phyloP scores from a whole-genome alignment of 2,329 filamentous ascomycete genomes.

The Hypoxylon sp. region DNA sequence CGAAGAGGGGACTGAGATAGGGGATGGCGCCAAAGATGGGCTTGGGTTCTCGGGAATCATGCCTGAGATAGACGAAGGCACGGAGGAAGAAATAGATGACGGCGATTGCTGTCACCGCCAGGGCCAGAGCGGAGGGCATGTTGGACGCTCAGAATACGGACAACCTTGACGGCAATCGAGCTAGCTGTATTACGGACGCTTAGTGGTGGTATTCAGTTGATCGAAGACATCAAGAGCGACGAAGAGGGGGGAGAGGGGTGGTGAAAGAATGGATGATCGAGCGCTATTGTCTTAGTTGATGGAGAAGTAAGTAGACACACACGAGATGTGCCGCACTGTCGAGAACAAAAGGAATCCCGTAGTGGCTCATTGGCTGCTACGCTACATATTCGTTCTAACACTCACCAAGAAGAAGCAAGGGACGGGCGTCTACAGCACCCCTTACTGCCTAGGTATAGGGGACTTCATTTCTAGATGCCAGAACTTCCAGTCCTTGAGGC shows the following conservation, averaged over 20 bases:
- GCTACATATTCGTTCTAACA: constrained; percentile 24
- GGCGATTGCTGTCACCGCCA: constrained; percentile 9
- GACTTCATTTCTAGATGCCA: too few species aligned
- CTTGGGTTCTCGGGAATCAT: constrained; percentile 30
- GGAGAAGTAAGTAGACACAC: constrained; percentile 15
- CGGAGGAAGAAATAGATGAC: constrained; percentile 17
- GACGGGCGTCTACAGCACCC: constrained; percentile 19
- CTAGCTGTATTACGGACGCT: constrained; percentile 28
- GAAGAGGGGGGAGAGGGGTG: constrained; percentile 13
- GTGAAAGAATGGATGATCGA: constrained; percentile 26
- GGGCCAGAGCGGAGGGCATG: constrained; percentile 18
- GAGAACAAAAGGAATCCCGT: constrained; percentile 16
- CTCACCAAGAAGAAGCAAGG: constrained; percentile 12
- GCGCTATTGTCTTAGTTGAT: constrained; percentile 14
- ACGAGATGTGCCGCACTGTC: constrained; percentile 15
- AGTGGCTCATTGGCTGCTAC: constrained; percentile 17
- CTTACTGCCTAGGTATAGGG: constrained; percentile 53
- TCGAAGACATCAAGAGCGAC: constrained; percentile 30
- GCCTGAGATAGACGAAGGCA: constrained; percentile 8
- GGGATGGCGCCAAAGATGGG: constrained; percentile 27
- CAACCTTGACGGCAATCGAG: constrained; percentile 24
- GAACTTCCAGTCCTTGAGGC: too few species aligned
- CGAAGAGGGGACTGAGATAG: constrained; percentile 30
- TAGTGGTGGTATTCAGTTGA: constrained; percentile 19
- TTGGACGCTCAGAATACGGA: constrained; percentile 22